These are phyloP conservation scores for Cucumis variabilis DNA, from an alignment of 331 rosid genomes.

Conservation along the genomic window DNA sequence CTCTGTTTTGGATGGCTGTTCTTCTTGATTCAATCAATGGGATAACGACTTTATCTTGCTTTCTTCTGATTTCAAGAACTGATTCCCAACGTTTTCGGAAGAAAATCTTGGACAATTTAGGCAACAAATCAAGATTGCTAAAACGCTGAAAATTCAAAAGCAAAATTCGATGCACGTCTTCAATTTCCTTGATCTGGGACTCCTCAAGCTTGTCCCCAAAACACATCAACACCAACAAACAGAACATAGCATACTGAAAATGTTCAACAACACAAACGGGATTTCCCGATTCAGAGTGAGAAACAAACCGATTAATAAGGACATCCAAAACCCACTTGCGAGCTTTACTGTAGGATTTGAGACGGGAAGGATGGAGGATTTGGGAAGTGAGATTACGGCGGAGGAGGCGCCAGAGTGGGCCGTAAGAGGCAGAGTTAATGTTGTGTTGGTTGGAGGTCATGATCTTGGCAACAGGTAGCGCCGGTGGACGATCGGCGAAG, in stretches of 20 bases:
- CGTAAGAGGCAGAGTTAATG: slow-evolving; percentile 40
- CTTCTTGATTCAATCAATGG: not conserved
- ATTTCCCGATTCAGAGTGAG: not conserved
- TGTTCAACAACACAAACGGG: not conserved
- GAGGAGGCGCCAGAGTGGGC: not conserved
- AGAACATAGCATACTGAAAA: not conserved
- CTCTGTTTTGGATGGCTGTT: not conserved
- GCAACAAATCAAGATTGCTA: slow-evolving; percentile 51
- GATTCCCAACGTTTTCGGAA: not conserved
- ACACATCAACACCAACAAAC: not conserved
- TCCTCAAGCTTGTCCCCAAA: not conserved
- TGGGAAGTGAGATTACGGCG: not conserved
- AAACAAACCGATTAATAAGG: not conserved
- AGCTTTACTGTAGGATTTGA: not conserved
- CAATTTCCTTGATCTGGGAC: not conserved
- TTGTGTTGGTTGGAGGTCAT: slow-evolving; percentile 55
- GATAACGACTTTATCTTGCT: not conserved
- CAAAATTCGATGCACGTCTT: slow-evolving; percentile 22
- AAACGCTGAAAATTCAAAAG: slow-evolving; percentile 35
- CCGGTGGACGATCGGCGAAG: slow-evolving; percentile 30
- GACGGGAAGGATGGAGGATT: not conserved
- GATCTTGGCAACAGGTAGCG: not conserved
- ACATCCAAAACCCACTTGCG: not conserved
- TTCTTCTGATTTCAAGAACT: not conserved
- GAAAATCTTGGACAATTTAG: not conserved